Base-by-base conservation (phyloP, 2,329 filamentous ascomycete genomes). In the Cercospora sp. region DNA sequence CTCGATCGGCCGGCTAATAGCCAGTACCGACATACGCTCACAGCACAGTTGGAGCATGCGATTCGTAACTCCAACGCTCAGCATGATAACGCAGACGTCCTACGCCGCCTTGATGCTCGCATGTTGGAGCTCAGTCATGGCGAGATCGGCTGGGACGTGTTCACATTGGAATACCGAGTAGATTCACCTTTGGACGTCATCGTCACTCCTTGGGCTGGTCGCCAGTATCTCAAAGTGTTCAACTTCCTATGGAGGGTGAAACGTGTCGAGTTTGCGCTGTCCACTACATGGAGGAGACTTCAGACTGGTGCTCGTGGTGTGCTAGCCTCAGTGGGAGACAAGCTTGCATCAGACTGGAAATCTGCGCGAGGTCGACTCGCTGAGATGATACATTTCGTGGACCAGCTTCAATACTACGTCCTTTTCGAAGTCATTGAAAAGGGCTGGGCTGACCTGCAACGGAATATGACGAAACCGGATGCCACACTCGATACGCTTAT, bases 231-330 rank as follows among this genome's bases (percentile, higher is more conserved):
- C 74, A 98, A 98, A 78, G 93, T 99, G 9, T 99, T 99, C 86
- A 99, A 99, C 80, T 97, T 99, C 77, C 86, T 99, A 3, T 99
- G 95, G 94, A 90, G 95, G 70, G 93, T 99, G 76, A 99, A 99
- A 82, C 90, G 95, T 30, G 95, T 99, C 62, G 95, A 99, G 77
- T 99, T 98, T 76, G 94, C 92, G 0, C 87, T 99, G 1, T 88
- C 91, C 5, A 93, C 91, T 12, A 95, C 93, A 48, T 99, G 95
- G 94, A 89, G 95, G 66, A 91, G 94, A 72, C 97, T 91, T 80
- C 98, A 97, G 89, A 99, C 95, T 0, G 95, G 95, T 55, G 89
- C 94, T 3, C 88, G 95, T 68, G 93, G 94, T n/a, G 93, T 98
- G 0, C 86, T 99, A 6, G 90, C 91, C 69, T 91, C 88, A 33